Evolutionary conservation across 2,329 filamentous ascomycete genomes (phyloP), one percentile per base, ranked within the genome.

Genomic region (Aspergillus calidoustus): DNA sequence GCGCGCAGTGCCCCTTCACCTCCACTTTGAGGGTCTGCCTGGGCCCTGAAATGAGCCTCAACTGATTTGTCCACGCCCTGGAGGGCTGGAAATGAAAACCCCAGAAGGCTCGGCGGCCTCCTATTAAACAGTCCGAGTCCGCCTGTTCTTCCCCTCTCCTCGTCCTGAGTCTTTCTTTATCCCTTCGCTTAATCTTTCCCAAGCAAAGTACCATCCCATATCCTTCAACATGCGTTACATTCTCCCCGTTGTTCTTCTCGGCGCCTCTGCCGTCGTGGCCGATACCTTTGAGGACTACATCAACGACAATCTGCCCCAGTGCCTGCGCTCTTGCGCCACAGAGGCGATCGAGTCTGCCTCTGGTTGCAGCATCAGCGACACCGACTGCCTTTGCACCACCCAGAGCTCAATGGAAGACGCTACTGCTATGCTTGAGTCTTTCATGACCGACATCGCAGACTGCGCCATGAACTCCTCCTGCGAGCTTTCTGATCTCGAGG

Each of bases 191-290:
- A 19, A n/a, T 11, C 19, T n/a, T 8, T 6, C 11, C 28, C 15
- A 6, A 25, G 9, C 54, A 56, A 28, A 28, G 6, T 23, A 41
- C 30, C 5, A 44, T 19, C 9, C 7, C n/a, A 47, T n/a, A 50
- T 52, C 30, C 17, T 15, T 25, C 53, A 57, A 57, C 19, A 61
- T 61, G 59, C 59, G 59, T 51, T 61, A 57, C 59, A n/a, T 57
- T 11, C 19, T 57, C 49, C 34, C 59, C 15, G 15, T 57, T 15
- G 22, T 43, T 43, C 41, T 56, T 28, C 48, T 61, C 17, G 38
- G 46, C n/a, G 59, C 54, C 41, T 30, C 54, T 23, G 25, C 48
- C 22, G 34, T 38, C 5, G 19, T 56, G 30, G 59, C 48, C 31
- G 54, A 57, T 9, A 48, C 48, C 41, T 5, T 22, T 19, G 9